These are phyloP conservation scores for Coelastrella sp. DNA, from an alignment of 139 green algal species.

Conservation along the genomic window DNA sequence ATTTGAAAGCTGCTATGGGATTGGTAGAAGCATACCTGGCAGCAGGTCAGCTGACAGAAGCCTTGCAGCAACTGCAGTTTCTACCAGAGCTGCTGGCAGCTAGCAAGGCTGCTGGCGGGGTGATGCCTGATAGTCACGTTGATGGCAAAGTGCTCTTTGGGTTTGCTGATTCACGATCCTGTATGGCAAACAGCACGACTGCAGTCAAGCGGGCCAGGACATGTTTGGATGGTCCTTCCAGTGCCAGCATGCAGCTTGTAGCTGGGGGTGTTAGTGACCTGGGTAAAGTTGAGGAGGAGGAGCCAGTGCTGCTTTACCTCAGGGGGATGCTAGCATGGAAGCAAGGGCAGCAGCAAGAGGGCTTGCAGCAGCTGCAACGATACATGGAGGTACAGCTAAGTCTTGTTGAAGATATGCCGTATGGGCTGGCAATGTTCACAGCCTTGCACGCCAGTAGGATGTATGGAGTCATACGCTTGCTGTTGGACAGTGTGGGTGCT, in stretches of 20 bases:
- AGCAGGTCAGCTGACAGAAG: constrained; percentile 67
- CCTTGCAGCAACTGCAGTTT: constrained; percentile 65
- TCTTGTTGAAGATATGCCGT: constrained; percentile 21
- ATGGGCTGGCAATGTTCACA: constrained; percentile 55
- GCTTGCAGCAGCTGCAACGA: constrained; percentile 63
- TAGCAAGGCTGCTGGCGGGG: neutral
- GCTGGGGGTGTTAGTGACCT: neutral
- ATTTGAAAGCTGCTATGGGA: constrained; percentile 67
- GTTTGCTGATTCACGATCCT: neutral
- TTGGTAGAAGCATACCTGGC: constrained; percentile 63
- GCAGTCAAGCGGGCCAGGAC: neutral
- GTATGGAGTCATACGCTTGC: constrained; percentile 62
- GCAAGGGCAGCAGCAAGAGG: constrained; percentile 52
- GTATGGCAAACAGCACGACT: neutral
- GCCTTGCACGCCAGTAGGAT: constrained; percentile 67
- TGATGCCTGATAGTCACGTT: neutral
- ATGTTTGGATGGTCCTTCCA: neutral
- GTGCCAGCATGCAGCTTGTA: neutral
- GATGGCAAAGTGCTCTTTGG: neutral
- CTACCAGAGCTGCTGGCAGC: constrained; percentile 58
- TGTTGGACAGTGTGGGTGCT: constrained; percentile 58
- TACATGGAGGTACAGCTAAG: constrained; percentile 58
- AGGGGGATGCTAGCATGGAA: constrained; percentile 65
- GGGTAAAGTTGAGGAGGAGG: neutral
- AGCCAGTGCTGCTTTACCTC: constrained; percentile 58